Conservation (phyloP, 306 rosid genomes). For the Cicer bijugum region DNA sequence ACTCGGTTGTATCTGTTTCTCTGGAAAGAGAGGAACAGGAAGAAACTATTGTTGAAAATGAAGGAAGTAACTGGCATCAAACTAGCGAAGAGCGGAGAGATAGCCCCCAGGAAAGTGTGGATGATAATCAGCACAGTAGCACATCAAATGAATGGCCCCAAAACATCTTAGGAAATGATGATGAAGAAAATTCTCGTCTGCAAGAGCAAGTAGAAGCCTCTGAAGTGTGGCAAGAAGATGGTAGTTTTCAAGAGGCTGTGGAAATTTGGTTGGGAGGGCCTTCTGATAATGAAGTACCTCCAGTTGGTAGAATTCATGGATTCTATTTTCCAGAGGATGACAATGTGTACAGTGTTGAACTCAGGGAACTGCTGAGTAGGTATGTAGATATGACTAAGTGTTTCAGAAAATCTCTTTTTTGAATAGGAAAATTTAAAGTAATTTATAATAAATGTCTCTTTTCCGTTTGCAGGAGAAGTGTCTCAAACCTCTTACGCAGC, state of each 20-base stretch:
- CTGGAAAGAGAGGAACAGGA: slow-evolving; percentile 60
- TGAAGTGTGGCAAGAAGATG: slow-evolving; percentile 79
- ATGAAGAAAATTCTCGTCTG: slow-evolving; percentile 60
- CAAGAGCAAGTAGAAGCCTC: slow-evolving; percentile 64
- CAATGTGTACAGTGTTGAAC: slow-evolving; percentile 74
- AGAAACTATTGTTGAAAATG: slow-evolving; percentile 53
- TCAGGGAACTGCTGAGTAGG: slow-evolving; percentile 95
- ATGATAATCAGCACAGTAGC: slow-evolving; percentile 56
- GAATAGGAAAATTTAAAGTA: slow-evolving; percentile 7
- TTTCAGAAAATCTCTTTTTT: slow-evolving; percentile 34
- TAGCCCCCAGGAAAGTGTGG: slow-evolving; percentile 50
- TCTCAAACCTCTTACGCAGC: slow-evolving; percentile 91
- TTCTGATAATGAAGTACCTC: slow-evolving; percentile 65
- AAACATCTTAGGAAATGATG: slow-evolving; percentile 59
- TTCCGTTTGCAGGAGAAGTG: slow-evolving; percentile 85
- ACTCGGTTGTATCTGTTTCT: slow-evolving; percentile 55
- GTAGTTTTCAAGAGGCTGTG: slow-evolving; percentile 81
- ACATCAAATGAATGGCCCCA: slow-evolving; percentile 67
- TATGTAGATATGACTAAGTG: slow-evolving; percentile 38
- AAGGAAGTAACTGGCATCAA: slow-evolving; percentile 58
- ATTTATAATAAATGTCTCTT: slow-evolving; percentile 23
- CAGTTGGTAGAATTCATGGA: slow-evolving; percentile 64
- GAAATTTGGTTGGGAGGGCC: slow-evolving; percentile 86
- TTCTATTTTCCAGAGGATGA: slow-evolving; percentile 85
- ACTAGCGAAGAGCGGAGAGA: slow-evolving; percentile 55